Evolutionary conservation across 345 rosid genomes (phyloP).

Genomic region (Draba incana): DNA sequence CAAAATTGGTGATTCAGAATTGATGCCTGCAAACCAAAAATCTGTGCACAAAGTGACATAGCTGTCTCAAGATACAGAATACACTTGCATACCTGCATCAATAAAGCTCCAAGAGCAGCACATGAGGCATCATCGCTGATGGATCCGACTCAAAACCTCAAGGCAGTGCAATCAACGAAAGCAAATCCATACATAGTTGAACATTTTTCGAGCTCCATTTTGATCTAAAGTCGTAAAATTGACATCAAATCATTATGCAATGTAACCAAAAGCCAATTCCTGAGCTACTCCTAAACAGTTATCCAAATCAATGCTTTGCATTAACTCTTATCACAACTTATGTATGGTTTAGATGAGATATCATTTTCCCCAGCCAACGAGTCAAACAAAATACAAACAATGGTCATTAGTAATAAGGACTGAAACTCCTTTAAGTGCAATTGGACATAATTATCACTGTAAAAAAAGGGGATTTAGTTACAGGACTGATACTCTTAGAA

Average conservation of each 20-base stretch:
- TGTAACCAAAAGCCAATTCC: conserved; percentile 6
- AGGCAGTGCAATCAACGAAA: conserved; percentile 94
- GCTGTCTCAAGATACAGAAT: conserved; percentile 14
- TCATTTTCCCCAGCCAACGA: conserved; percentile 5
- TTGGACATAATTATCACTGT: not conserved
- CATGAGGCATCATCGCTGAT: conserved; percentile 75
- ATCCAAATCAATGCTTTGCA: conserved; percentile 8
- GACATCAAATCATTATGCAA: conserved; percentile 16
- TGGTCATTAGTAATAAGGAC: conserved; percentile 24
- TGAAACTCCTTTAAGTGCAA: conserved; percentile 14
- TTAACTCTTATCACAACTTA: conserved; percentile 1
- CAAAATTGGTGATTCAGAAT: conserved; percentile 30
- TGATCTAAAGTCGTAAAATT: conserved; percentile 43
- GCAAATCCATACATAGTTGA: conserved; percentile 81
- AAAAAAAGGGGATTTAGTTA: conserved; percentile 3
- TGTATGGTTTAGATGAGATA: not conserved
- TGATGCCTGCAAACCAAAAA: conserved; percentile 7
- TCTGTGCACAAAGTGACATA: conserved; percentile 20
- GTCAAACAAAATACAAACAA: conserved; percentile 26
- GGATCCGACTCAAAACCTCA: conserved; percentile 87
- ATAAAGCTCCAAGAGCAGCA: conserved; percentile 81
- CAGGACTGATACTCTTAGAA: conserved; percentile 14
- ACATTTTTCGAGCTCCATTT: conserved; percentile 49
- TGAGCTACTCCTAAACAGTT: conserved; percentile 3
- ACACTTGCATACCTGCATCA: conserved; percentile 78